These are phyloP conservation scores for Rhizopogon rudus DNA, from an alignment of 768 basidiomycete genomes.

Conservation along the genomic window DNA sequence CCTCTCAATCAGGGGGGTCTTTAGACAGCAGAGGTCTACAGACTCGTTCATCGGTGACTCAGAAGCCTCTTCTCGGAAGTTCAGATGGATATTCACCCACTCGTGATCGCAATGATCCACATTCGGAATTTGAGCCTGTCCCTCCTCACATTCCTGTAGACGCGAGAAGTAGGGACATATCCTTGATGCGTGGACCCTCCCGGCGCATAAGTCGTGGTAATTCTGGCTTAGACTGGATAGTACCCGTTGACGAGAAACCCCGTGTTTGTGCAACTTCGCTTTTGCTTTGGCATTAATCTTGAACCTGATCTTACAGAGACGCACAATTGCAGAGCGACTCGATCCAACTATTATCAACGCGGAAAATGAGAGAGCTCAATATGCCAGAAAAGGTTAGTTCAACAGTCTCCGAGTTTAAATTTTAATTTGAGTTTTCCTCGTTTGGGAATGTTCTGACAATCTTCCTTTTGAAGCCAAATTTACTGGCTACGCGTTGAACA, in stretches of 20 bases:
- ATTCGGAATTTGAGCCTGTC: slow-evolving; percentile 4
- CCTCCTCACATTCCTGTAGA: slow-evolving; percentile 3
- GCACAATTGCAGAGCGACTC: slow-evolving; percentile 48
- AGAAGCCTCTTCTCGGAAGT: slow-evolving; percentile 6
- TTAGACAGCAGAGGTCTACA: background rate
- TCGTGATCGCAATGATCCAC: slow-evolving; percentile 3
- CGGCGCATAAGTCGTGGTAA: slow-evolving; percentile 1
- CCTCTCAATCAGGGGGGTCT: background rate
- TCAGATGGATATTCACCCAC: slow-evolving; percentile 5
- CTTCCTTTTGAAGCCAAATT: slow-evolving; percentile 20
- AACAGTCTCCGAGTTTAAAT: too few relatives aligned
- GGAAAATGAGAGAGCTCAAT: slow-evolving; percentile 38
- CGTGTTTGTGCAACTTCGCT: slow-evolving; percentile 9
- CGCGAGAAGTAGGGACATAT: slow-evolving; percentile 13
- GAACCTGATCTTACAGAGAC: slow-evolving; percentile 13
- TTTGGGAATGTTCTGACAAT: slow-evolving; percentile 1
- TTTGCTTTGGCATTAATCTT: background rate
- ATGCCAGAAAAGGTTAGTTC: slow-evolving; percentile 36
- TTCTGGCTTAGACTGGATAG: slow-evolving; percentile 20
- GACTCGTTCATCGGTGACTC: slow-evolving; percentile 1
- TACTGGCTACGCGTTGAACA: slow-evolving; percentile 31
- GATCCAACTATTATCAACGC: slow-evolving; percentile 50
- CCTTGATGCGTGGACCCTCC: slow-evolving; percentile 7
- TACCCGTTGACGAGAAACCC: slow-evolving; percentile 18
- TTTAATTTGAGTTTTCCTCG: background rate